Percentiles rank a stretch among this genome's conserved stretches.
These are phyloP conservation scores for Ceratopteris richardii DNA, from an alignment of 75 land plant species.

Conservation along the genomic window DNA sequence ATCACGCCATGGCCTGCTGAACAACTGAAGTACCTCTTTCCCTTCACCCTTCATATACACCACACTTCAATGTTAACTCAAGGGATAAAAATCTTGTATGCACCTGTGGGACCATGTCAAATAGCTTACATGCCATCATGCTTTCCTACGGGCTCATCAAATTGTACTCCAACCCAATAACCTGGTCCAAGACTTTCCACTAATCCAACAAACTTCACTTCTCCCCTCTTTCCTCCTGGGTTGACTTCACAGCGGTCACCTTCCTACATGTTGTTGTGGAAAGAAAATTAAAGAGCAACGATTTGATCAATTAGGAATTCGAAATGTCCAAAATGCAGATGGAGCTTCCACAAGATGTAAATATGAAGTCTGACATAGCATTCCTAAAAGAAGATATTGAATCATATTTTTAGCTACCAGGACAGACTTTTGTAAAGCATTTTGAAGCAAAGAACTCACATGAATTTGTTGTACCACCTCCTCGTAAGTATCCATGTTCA, in stretches of 20 bases:
- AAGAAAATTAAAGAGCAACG: no score
- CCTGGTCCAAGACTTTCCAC: slow-evolving; percentile 74
- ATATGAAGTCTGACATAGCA: no score
- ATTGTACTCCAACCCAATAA: slow-evolving; percentile 91
- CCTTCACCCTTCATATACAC: slow-evolving; percentile 57
- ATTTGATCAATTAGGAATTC: no score
- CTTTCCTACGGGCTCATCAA: slow-evolving; percentile 94
- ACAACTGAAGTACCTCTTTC: slow-evolving; percentile 75
- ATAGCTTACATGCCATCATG: slow-evolving; percentile 85
- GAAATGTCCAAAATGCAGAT: no score
- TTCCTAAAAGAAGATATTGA: no score
- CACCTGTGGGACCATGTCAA: not conserved
- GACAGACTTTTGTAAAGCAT: no score
- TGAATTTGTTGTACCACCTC: no score
- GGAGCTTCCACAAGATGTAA: no score
- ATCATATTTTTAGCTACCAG: no score
- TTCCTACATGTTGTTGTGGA: no score
- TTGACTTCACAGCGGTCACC: slow-evolving; percentile 92
- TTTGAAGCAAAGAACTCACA: no score
- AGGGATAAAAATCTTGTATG: not conserved
- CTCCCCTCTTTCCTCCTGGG: slow-evolving; percentile 86
- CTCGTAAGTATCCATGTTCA: no score
- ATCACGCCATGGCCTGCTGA: slow-evolving; percentile 70
- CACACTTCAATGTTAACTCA: not conserved
- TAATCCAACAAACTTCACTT: slow-evolving; percentile 78